A percentile compares a stretch with the other conserved stretches of the same genome.
Evolutionary conservation across 768 basidiomycete genomes (phyloP).

Genomic region (Symmetrospora coprosmae): DNA sequence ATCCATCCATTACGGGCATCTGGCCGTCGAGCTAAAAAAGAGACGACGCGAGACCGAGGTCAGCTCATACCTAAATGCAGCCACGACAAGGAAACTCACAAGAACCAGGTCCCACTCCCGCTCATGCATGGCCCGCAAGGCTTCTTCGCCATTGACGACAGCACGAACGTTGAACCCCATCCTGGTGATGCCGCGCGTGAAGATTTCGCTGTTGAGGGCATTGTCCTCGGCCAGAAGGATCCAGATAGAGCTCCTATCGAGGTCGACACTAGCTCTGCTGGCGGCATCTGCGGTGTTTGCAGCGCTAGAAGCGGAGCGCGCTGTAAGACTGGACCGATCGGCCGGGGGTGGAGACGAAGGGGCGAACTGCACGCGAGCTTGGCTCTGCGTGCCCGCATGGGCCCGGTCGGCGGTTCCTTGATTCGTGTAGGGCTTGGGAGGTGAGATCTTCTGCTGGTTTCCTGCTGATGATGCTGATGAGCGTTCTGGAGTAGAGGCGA

Average conservation of each 20-base stretch:
- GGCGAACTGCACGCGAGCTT: no score
- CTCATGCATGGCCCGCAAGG: slow-evolving; percentile 17
- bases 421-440: no score
- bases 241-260: neutral
- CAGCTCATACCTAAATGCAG: neutral
- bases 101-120: neutral
- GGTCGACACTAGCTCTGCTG: no score
- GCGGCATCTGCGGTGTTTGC: no score
- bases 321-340: no score
- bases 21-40: slow-evolving; percentile 3
- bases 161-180: slow-evolving; percentile 26
- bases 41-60: neutral
- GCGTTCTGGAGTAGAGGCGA: no score
- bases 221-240: slow-evolving; percentile 30
- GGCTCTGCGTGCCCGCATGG: no score
- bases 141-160: slow-evolving; percentile 23
- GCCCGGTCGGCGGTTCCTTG: no score
- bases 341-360: no score
- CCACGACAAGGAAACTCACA: neutral
- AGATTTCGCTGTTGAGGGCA: slow-evolving; percentile 22
- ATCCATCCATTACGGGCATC: neutral
- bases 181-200: slow-evolving; percentile 21
- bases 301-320: no score
- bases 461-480: no score
- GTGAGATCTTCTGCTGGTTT: no score